Evolutionary conservation across 306 rosid species (phyloP).

Genomic region (Prinsepia uniflora): DNA sequence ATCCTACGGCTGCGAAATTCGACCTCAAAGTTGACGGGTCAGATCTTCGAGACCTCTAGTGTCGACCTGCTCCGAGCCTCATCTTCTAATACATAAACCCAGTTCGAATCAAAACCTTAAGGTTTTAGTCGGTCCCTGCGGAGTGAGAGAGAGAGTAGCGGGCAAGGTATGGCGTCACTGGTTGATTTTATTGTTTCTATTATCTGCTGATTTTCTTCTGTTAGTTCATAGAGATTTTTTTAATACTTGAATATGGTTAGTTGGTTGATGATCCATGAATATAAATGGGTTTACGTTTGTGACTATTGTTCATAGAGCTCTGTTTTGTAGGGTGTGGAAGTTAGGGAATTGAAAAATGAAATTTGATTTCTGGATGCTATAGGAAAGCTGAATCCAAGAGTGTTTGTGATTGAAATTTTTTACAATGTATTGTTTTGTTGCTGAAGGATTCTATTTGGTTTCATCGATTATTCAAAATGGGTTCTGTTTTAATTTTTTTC

Average conservation of each 20-base stretch:
- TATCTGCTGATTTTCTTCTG: neutral
- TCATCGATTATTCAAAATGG: neutral
- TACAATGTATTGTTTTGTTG: neutral
- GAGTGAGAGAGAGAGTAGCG: neutral
- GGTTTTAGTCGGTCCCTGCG: slow-evolving; percentile 39
- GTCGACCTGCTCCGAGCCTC: neutral
- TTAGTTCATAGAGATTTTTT: neutral
- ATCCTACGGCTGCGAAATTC: slow-evolving; percentile 24
- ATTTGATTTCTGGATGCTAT: slow-evolving; percentile 1
- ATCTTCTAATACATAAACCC: slow-evolving; percentile 32
- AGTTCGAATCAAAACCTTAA: slow-evolving; percentile 30
- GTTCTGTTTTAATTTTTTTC: neutral
- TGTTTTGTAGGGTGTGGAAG: neutral
- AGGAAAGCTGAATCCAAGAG: too few relatives aligned
- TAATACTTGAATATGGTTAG: neutral
- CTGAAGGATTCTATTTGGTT: neutral
- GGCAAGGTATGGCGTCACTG: slow-evolving; percentile 27
- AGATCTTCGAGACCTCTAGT: neutral
- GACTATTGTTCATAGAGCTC: neutral
- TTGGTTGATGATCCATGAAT: neutral
- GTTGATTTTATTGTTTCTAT: neutral
- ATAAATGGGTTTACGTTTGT: neutral
- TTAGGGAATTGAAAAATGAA: neutral
- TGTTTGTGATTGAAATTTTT: neutral
- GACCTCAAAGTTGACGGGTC: slow-evolving; percentile 10